Evolutionary conservation across 352 stramenopile species (phyloP).

Genomic region (Blastocystis sp.): DNA sequence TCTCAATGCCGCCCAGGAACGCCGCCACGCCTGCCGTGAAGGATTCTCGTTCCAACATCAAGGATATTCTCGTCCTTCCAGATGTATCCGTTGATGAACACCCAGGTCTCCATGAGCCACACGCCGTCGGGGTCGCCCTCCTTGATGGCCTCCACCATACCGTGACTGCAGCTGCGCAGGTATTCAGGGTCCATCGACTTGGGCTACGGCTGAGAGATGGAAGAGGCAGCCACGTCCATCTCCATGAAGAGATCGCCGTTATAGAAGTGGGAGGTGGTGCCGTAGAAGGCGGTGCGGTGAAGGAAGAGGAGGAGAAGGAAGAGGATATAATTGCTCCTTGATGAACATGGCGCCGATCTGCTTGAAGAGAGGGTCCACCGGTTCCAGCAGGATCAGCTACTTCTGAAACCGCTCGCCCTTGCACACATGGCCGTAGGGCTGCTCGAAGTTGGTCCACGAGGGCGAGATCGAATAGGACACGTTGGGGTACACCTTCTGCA

Average conservation of each 20-base stretch:
- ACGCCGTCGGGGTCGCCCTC: neutral
- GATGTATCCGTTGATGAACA: neutral
- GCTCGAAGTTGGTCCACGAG: constrained; percentile 16
- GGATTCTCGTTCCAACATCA: constrained; percentile 62
- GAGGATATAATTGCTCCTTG: constrained; percentile 21
- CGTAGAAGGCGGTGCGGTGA: neutral
- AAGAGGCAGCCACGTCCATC: constrained; percentile 64
- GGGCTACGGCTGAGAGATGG: neutral
- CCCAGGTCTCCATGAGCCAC: constrained; percentile 7
- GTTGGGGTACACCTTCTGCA: constrained; percentile 31
- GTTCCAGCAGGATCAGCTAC: constrained; percentile 15
- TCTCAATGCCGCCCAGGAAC: constrained; percentile 73
- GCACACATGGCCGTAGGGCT: neutral
- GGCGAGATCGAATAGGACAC: constrained; percentile 11
- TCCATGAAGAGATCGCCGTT: constrained; percentile 70
- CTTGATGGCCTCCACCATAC: constrained; percentile 7
- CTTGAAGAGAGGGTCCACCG: constrained; percentile 45
- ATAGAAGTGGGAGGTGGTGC: constrained; percentile 51
- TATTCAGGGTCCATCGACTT: constrained; percentile 8
- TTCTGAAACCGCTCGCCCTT: constrained; percentile 75
- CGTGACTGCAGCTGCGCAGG: neutral
- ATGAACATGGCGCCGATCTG: constrained; percentile 45
- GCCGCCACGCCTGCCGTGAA: neutral
- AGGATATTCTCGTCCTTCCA: neutral
- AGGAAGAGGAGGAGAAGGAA: neutral